phyloP scores from a whole-genome alignment of 331 rosid species.

The Acacia pycnantha region DNA sequence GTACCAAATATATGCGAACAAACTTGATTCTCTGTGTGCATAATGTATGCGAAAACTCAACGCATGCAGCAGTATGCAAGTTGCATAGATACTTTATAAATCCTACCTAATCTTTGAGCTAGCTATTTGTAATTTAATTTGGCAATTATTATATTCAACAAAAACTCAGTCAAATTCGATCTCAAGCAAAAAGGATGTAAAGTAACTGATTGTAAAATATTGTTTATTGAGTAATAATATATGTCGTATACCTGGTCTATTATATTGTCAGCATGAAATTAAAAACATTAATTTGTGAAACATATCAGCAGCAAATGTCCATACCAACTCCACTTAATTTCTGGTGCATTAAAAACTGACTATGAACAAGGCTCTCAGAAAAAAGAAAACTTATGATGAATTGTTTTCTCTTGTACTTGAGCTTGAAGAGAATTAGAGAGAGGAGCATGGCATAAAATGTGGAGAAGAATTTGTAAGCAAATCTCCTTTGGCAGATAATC shows the following conservation, averaged over 20 bases:
- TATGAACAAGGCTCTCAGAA: neutral
- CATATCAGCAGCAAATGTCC: neutral
- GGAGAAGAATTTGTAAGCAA: slow-evolving; percentile 46
- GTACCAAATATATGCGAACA: neutral
- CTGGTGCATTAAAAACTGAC: neutral
- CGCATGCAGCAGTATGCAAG: neutral
- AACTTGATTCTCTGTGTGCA: neutral
- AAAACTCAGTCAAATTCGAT: neutral
- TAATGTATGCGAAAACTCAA: neutral
- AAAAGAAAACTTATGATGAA: neutral
- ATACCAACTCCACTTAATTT: neutral
- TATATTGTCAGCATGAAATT: neutral
- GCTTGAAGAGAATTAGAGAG: neutral
- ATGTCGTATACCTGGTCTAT: neutral
- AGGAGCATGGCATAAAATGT: neutral
- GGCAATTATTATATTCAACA: neutral
- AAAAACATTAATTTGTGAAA: neutral
- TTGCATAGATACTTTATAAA: neutral
- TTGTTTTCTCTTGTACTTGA: neutral
- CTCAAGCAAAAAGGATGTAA: neutral
- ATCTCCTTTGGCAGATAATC: slow-evolving; percentile 21
- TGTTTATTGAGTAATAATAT: no score
- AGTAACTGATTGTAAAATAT: no score
- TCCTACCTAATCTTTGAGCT: neutral
- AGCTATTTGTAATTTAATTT: neutral